Evolutionary conservation across 306 rosid genomes (phyloP), one percentile per base, ranked within the genome.

Genomic region (Macrotyloma uniflorum): DNA sequence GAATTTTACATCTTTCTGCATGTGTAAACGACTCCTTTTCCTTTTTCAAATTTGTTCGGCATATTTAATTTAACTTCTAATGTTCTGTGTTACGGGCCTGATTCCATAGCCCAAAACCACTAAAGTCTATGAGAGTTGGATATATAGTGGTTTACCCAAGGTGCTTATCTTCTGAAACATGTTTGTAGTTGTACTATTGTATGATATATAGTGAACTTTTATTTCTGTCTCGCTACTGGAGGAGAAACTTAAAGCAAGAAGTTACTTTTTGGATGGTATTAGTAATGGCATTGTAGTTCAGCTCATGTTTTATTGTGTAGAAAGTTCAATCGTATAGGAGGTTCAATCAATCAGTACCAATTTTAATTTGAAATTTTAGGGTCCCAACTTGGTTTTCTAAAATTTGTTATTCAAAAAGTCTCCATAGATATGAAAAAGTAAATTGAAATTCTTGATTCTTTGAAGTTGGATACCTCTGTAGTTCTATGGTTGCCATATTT

Each of bases 361-460:
- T 33, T 26, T 82, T 61, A 69, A 69, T 64, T 58, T 82, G 53
- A 72, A 69, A 69, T 26, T 2, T 5, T 40, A 11, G 54, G 10
- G 19, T n/a, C 24, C 6, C 43, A 49, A 26, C 15, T 6, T 50
- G 55, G 62, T 57, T 74, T 66, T 67, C 23, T 58, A 12, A 26
- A 28, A n/a, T 5, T 72, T 73, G 26, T 62, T 24, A 12, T 69
- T 77, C 19, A 40, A 42, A 64, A 50, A 40, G 15, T 47, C 32
- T 40, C 4, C 2, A 18, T 32, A 70, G 40, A 9, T 75, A 28
- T 75, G 47, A 16, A 42, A 9, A 70, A 71, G 9, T 53, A 55
- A 72, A 58, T 50, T 67, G 35, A 66, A 72, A 40, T 43, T 19
- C 67, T 42, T 68, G 68, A 68, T 68, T 72, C 40, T 20, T 57